Percentiles rank a stretch among this genome's conserved stretches.
Evolutionary conservation across 1,139 yeast species (phyloP).

Genomic region (Saccharomyces pastorianus): DNA sequence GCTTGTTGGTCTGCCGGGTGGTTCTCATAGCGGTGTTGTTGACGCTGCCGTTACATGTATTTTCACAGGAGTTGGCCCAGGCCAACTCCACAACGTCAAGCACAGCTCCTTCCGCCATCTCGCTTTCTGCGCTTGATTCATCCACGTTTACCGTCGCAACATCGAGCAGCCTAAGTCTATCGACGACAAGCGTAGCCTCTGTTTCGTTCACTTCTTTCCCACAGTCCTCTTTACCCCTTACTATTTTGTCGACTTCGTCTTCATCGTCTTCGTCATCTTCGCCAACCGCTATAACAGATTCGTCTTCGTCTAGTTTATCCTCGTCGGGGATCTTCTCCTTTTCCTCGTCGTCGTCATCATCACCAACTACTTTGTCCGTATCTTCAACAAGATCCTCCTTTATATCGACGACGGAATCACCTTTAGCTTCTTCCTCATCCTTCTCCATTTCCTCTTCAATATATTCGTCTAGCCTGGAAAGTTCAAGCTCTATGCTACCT

Average conservation of each 20-base stretch:
- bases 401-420: neutral
- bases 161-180: neutral
- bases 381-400: neutral
- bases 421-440: slow-evolving; percentile 4
- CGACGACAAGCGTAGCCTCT: neutral
- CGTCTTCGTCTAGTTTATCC: too few relatives aligned
- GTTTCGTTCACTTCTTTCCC: neutral
- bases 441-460: slow-evolving; percentile 4
- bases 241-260: neutral
- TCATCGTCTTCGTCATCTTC: neutral
- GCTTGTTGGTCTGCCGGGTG: neutral
- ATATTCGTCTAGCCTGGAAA: neutral
- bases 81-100: neutral
- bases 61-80: neutral
- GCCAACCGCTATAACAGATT: neutral
- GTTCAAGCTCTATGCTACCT: slow-evolving; percentile 1
- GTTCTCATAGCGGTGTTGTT: neutral
- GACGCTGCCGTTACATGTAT: neutral
- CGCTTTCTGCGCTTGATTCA: neutral
- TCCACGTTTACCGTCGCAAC: neutral
- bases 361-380: neutral
- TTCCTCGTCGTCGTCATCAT: neutral
- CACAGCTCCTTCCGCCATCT: neutral
- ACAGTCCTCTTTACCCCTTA: neutral
- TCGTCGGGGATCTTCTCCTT: neutral